These are phyloP conservation scores for Henckelia pumila DNA, from an alignment of 257 asterid genomes.

Conservation along the genomic window DNA sequence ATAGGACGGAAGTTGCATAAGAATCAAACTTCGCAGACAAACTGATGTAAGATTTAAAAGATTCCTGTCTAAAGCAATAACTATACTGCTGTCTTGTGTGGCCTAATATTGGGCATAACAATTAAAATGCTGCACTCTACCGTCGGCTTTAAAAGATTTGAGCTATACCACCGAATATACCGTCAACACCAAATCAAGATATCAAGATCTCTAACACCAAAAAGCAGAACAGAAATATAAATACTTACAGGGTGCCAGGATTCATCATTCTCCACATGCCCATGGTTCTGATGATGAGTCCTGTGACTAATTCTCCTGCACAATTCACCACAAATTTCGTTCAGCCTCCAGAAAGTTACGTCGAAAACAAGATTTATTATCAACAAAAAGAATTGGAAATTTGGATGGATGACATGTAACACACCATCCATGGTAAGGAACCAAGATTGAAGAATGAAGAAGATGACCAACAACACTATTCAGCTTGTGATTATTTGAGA, in stretches of 20 bases:
- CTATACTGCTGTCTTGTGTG: no score
- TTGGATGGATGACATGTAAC: conserved; percentile 5
- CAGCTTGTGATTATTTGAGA: conserved; percentile 69
- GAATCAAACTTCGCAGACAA: no score
- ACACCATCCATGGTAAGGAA: conserved; percentile 99
- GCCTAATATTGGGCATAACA: no score
- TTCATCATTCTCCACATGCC: conserved; percentile 94
- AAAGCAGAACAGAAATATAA: no score
- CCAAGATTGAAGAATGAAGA: conserved; percentile 92
- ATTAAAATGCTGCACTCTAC: no score
- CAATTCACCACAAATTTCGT: background rate
- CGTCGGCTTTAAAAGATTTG: no score
- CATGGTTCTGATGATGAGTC: conserved; percentile 97
- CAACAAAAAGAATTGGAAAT: background rate
- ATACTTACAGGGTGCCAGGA: conserved; percentile 86
- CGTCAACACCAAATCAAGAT: background rate
- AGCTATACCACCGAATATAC: no score
- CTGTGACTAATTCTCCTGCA: conserved; percentile 94
- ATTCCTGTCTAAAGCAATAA: no score
- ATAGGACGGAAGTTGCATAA: no score
- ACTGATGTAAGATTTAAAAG: no score
- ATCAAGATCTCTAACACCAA: background rate
- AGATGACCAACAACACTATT: conserved; percentile 90
- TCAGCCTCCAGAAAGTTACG: background rate
- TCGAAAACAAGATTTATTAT: background rate